phyloP scores from a whole-genome alignment of 495 filamentous ascomycete genomes.

The Aspergillus heteromorphus region DNA sequence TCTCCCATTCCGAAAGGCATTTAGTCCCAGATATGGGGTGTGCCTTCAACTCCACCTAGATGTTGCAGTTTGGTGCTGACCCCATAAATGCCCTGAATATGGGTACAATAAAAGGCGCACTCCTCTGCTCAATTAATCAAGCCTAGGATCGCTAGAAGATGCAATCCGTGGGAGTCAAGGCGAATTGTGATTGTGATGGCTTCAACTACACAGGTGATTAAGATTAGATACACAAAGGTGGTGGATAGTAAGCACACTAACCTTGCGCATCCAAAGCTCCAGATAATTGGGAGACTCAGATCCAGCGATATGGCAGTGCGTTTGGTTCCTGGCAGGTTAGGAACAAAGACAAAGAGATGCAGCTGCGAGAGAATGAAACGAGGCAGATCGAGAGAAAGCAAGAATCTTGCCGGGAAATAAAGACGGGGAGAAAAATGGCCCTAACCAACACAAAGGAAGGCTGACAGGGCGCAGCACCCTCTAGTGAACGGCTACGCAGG shows the following conservation, averaged over 20 bases:
- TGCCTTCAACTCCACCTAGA: not conserved
- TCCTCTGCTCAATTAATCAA: too few species aligned
- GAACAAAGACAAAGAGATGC: constrained; percentile 16
- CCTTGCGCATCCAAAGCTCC: not conserved
- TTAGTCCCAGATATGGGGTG: not conserved
- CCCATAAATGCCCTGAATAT: not conserved
- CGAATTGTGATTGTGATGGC: not conserved
- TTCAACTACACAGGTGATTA: not conserved
- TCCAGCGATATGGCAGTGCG: not conserved
- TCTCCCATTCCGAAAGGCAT: not conserved
- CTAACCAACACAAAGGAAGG: constrained; percentile 7
- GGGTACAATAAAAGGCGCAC: not conserved
- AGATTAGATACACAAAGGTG: not conserved
- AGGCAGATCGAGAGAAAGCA: constrained; percentile 5
- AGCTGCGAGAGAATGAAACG: constrained; percentile 8
- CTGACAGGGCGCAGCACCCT: constrained; percentile 18
- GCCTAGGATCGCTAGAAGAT: too few species aligned
- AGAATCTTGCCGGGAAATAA: not conserved
- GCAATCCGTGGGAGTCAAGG: not conserved
- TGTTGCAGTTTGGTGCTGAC: not conserved
- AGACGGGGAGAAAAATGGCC: not conserved
- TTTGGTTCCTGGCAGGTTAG: not conserved
- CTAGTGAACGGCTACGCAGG: not conserved
- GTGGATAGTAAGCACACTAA: not conserved
- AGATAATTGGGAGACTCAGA: not conserved